Evolutionary conservation across 108 stramenopile genomes (phyloP).

Genomic region (Aurantiochytrium sp.): DNA sequence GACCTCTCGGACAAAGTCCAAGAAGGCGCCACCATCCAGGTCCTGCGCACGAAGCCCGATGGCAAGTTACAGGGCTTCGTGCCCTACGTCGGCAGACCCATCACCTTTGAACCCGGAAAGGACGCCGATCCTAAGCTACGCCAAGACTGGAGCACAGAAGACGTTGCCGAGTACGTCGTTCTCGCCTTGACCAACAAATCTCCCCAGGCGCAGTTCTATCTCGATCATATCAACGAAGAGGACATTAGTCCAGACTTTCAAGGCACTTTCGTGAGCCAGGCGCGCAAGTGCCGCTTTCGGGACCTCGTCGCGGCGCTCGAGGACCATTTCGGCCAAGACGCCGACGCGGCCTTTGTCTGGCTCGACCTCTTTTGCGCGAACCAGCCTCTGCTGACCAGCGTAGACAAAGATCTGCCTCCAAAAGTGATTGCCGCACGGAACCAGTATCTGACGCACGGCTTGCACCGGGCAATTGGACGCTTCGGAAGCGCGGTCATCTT

Average conservation of each 20-base stretch:
- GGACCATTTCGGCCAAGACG: neutral
- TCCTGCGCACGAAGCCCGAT: too few relatives aligned
- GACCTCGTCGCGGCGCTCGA: neutral
- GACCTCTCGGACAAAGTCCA: neutral
- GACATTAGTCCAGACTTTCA: neutral
- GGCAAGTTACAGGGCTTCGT: neutral
- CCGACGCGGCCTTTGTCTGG: neutral
- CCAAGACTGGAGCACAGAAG: neutral
- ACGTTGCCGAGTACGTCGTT: neutral
- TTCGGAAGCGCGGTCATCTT: neutral
- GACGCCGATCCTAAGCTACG: neutral
- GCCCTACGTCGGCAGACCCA: neutral
- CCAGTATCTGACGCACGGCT: neutral
- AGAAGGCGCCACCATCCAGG: neutral
- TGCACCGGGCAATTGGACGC: neutral
- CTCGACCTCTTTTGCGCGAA: neutral
- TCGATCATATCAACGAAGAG: neutral
- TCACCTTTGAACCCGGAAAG: neutral
- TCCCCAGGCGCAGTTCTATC: neutral
- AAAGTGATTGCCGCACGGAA: neutral
- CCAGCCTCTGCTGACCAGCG: neutral
- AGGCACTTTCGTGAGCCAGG: neutral
- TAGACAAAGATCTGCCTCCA: neutral
- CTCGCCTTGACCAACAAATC: neutral
- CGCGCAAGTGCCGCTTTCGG: neutral